Percentiles rank a stretch among this genome's conserved stretches.
Evolutionary conservation across 257 asterid genomes (phyloP).

Genomic region (Gentiana dahurica): DNA sequence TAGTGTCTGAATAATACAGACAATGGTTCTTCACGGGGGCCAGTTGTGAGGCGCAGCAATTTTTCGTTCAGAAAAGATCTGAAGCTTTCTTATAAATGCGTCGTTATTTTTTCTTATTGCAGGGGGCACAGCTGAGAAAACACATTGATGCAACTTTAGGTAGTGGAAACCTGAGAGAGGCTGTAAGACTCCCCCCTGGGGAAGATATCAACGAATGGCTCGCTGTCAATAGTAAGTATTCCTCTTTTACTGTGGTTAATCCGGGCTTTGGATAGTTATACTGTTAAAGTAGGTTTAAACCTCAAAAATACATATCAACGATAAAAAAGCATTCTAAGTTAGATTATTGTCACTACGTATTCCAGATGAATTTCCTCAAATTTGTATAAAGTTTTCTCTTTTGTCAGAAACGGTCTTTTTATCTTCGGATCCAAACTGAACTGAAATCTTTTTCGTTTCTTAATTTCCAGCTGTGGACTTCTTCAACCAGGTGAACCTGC

Average conservation of each 20-base stretch:
- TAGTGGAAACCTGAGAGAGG: conserved; percentile 91
- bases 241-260: conserved; percentile 11
- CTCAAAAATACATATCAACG: no score
- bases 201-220: conserved; percentile 94
- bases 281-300: no score
- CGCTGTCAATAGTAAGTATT: conserved; percentile 70
- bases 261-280: no score
- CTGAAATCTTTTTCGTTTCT: conserved; percentile 20
- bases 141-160: conserved; percentile 93
- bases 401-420: conserved; percentile 1
- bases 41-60: no score
- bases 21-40: no score
- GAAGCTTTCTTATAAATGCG: background rate
- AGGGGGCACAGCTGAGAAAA: conserved; percentile 89
- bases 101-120: conserved; percentile 13
- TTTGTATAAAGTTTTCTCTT: background rate
- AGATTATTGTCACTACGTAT: background rate
- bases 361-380: background rate
- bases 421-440: conserved; percentile 21
- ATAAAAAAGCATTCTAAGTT: no score
- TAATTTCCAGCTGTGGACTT: conserved; percentile 77
- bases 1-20: no score
- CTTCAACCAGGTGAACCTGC: conserved; percentile 95
- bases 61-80: no score
- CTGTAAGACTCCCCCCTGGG: conserved; percentile 91